Evolutionary conservation across 176 grass and related monocot species (phyloP).

Genomic region (Bothriochloa decipiens): DNA sequence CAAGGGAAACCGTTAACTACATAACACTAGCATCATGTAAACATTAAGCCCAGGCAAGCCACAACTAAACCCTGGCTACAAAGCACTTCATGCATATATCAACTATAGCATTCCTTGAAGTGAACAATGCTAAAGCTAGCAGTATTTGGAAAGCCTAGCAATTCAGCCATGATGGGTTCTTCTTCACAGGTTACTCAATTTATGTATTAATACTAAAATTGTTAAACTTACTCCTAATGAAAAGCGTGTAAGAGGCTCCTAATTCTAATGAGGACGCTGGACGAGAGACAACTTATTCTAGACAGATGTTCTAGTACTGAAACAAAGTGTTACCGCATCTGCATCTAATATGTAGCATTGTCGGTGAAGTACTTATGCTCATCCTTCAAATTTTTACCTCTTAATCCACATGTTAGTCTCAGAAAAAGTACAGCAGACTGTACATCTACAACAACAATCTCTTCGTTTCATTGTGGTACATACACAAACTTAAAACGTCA

Average conservation of each 20-base stretch:
- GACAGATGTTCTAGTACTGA: neutral
- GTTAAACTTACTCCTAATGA: neutral
- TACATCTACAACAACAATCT: neutral
- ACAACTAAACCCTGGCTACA: neutral
- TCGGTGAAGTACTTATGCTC: neutral
- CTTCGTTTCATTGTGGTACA: neutral
- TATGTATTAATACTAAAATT: neutral
- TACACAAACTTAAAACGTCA: too few species aligned
- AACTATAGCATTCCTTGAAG: slow-evolving; percentile 15
- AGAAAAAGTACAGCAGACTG: neutral
- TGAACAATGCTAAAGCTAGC: neutral
- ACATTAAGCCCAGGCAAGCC: neutral
- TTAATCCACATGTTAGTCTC: neutral
- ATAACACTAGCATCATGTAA: neutral
- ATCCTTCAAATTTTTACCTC: neutral
- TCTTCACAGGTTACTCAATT: neutral
- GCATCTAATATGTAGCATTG: neutral
- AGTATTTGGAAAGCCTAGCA: neutral
- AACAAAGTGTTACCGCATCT: neutral
- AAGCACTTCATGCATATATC: neutral
- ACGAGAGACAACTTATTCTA: too few species aligned
- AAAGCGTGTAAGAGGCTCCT: neutral
- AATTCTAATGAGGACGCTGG: neutral
- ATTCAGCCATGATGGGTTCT: neutral
- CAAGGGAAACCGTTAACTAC: neutral